Percentiles rank a stretch among this genome's conserved stretches.
Evolutionary conservation across 1,139 yeast species (phyloP).

Genomic region (Suhomyces ambrosiae): DNA sequence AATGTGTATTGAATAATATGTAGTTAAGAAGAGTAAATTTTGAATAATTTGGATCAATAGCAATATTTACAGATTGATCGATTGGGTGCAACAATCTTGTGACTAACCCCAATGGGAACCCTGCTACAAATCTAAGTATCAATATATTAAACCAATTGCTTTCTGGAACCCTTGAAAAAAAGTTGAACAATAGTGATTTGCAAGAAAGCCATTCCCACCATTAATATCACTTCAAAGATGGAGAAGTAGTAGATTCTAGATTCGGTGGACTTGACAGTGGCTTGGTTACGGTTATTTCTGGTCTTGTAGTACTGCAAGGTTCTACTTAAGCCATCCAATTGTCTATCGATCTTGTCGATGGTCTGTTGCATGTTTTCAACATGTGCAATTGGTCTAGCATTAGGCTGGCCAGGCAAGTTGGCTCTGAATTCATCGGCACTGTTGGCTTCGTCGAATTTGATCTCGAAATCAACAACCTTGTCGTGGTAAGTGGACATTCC

Average conservation of each 20-base stretch:
- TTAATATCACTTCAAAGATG: constrained; percentile 73
- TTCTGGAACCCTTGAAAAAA: constrained; percentile 83
- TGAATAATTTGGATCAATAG: too few relatives aligned
- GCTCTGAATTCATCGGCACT: constrained; percentile 52
- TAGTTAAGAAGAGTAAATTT: too few relatives aligned
- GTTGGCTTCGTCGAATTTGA: constrained; percentile 57
- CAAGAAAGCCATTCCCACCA: constrained; percentile 83
- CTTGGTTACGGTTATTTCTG: constrained; percentile 90
- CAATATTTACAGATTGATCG: too few relatives aligned
- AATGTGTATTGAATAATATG: too few relatives aligned
- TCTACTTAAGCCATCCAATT: constrained; percentile 64
- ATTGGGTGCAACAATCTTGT: too few relatives aligned
- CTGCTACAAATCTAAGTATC: too few relatives aligned
- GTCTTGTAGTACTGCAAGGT: constrained; percentile 82
- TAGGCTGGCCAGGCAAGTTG: constrained; percentile 62
- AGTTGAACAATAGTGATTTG: constrained; percentile 85
- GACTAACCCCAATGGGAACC: too few relatives aligned
- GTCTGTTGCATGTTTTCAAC: constrained; percentile 63
- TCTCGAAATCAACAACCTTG: constrained; percentile 87
- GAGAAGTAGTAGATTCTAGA: constrained; percentile 86
- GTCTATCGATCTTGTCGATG: constrained; percentile 64
- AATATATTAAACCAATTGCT: constrained; percentile 72
- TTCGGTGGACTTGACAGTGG: constrained; percentile 87
- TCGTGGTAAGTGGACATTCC: constrained; percentile 86
- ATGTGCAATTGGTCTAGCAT: constrained; percentile 56